These are phyloP conservation scores for Parsonsia alboflavescens DNA, from an alignment of 257 asterid species.

Conservation along the genomic window DNA sequence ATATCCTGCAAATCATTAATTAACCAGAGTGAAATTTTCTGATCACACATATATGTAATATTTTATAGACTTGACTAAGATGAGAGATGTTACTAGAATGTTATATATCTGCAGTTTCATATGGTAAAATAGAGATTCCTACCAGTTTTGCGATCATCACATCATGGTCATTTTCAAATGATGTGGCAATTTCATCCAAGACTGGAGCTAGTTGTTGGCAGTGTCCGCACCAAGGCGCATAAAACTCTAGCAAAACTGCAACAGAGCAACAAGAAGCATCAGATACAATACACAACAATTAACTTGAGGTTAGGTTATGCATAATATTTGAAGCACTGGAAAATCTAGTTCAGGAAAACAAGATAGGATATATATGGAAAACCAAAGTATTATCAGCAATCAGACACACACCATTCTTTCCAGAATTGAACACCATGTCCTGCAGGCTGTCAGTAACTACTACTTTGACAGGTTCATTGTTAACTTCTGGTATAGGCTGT, in stretches of 20 bases:
- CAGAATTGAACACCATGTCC: constrained; percentile 62
- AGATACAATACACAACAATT: background rate
- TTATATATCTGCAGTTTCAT: background rate
- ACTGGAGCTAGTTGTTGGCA: constrained; percentile 77
- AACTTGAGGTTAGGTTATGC: too few species aligned
- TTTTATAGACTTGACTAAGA: too few species aligned
- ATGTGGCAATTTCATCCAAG: constrained; percentile 75
- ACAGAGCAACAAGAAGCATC: background rate
- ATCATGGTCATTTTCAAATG: constrained; percentile 49
- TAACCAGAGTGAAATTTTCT: too few species aligned
- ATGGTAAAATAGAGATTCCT: constrained; percentile 8
- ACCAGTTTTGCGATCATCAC: constrained; percentile 72
- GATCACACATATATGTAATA: too few species aligned
- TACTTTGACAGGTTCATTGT: constrained; percentile 79
- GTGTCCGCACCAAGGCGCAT: constrained; percentile 93
- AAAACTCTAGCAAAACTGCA: constrained; percentile 68
- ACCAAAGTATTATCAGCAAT: background rate
- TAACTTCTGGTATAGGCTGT: constrained; percentile 69
- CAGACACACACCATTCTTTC: constrained; percentile 67
- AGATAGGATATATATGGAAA: background rate
- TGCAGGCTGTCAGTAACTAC: constrained; percentile 61
- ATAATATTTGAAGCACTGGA: background rate
- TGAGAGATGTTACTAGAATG: background rate
- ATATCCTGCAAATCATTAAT: constrained; percentile 45
- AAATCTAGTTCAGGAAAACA: too few species aligned